Conservation (phyloP, 306 rosid species). For the Acacia crassicarpa region DNA sequence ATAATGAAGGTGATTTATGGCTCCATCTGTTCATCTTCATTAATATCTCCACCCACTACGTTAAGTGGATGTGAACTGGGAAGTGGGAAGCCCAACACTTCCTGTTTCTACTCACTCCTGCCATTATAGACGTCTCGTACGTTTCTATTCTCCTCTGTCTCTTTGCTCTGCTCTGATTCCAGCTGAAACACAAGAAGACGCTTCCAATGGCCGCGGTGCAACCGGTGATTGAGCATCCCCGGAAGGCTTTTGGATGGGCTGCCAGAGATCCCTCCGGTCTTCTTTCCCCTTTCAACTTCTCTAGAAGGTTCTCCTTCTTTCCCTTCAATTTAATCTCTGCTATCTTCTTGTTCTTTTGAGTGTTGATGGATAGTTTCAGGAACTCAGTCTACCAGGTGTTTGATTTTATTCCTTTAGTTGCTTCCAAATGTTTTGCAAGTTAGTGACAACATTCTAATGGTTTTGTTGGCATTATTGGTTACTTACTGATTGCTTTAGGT, state of each 20-base stretch:
- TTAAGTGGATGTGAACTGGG: background rate
- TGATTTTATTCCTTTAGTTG: background rate
- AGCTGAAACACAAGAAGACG: background rate
- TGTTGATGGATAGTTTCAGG: background rate
- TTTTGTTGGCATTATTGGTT: too few relatives aligned
- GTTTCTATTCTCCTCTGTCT: background rate
- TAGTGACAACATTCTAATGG: background rate
- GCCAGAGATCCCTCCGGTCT: constrained; percentile 30
- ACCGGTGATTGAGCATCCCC: constrained; percentile 16
- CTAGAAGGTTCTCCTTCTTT: constrained; percentile 24
- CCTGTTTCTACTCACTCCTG: background rate
- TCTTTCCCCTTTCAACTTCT: constrained; percentile 40
- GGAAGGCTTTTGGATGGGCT: constrained; percentile 30
- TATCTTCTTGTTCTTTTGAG: background rate
- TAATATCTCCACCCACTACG: background rate
- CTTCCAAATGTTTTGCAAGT: background rate
- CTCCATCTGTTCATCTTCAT: background rate
- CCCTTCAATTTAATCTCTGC: background rate
- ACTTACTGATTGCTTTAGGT: too few relatives aligned
- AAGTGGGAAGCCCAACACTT: background rate
- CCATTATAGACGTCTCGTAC: too few relatives aligned
- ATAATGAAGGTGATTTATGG: background rate
- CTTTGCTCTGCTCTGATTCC: background rate
- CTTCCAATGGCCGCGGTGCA: background rate
- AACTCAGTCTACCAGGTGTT: background rate